Evolutionary conservation across 2,329 filamentous ascomycete genomes (phyloP).

Genomic region (Fusarium sp.): DNA sequence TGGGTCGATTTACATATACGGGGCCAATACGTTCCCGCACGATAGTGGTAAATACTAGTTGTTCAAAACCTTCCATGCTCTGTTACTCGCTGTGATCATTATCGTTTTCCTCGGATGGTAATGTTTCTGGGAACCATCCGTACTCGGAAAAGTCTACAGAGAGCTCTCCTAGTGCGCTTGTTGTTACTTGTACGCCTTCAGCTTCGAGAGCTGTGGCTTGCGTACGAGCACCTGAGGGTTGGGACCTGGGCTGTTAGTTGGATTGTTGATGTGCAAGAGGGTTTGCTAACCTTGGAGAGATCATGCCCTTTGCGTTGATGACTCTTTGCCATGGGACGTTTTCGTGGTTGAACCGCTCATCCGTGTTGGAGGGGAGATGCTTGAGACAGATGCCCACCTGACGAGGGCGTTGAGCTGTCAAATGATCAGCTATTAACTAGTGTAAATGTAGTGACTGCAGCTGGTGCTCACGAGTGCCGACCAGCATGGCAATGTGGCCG

Average conservation of each 20-base stretch:
- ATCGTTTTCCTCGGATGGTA: slow-evolving; percentile 53
- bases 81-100: slow-evolving; percentile 15
- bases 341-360: slow-evolving; percentile 68
- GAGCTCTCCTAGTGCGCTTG: slow-evolving; percentile 59
- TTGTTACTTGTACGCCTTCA: slow-evolving; percentile 62
- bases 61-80: slow-evolving; percentile 27
- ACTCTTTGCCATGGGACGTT: slow-evolving; percentile 97
- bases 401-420: slow-evolving; percentile 73
- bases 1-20: slow-evolving; percentile 41
- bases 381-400: slow-evolving; percentile 93
- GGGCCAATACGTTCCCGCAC: slow-evolving; percentile 20
- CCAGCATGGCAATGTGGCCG: slow-evolving; percentile 75
- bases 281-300: slow-evolving; percentile 74
- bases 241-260: slow-evolving; percentile 51
- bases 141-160: slow-evolving; percentile 59
- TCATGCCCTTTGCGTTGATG: slow-evolving; percentile 84
- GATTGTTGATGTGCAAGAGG: not conserved
- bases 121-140: slow-evolving; percentile 62
- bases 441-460: too few relatives aligned
- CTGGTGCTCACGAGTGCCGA: slow-evolving; percentile 79
- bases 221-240: slow-evolving; percentile 56
- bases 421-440: too few relatives aligned
- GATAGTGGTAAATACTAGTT: slow-evolving; percentile 46
- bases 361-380: slow-evolving; percentile 70
- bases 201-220: slow-evolving; percentile 60